A percentile compares a stretch with the other conserved stretches of the same genome.
These are phyloP conservation scores for Rauvolfia tetraphylla DNA, from an alignment of 257 asterid genomes.

Conservation along the genomic window DNA sequence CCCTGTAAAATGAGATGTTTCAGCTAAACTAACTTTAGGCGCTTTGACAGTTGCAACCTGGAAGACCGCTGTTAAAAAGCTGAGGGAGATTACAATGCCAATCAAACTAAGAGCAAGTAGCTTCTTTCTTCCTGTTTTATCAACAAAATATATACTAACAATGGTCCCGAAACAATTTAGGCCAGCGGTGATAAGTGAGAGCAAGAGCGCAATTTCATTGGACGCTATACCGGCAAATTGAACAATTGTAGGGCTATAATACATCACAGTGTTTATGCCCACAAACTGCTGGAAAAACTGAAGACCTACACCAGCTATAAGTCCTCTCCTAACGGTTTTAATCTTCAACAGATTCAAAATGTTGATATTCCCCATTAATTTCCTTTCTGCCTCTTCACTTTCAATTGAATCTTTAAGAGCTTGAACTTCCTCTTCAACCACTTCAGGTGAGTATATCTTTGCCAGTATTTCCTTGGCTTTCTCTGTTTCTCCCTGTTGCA, in stretches of 20 bases:
- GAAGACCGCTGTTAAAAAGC: slow-evolving; percentile 43
- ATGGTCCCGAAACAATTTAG: slow-evolving; percentile 65
- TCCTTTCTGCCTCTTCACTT: slow-evolving; percentile 52
- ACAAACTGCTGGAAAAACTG: slow-evolving; percentile 86
- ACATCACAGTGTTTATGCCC: slow-evolving; percentile 86
- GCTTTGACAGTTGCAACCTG: slow-evolving; percentile 46
- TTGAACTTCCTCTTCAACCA: slow-evolving; percentile 60
- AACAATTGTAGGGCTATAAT: slow-evolving; percentile 79
- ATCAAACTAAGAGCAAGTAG: slow-evolving; percentile 60
- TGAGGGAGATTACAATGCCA: slow-evolving; percentile 57
- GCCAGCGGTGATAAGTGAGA: slow-evolving; percentile 72
- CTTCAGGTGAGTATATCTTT: slow-evolving; percentile 60
- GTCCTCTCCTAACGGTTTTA: slow-evolving; percentile 60
- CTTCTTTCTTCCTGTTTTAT: slow-evolving; percentile 61
- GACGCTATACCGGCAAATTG: slow-evolving; percentile 80
- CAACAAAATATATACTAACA: slow-evolving; percentile 63
- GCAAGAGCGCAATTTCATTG: slow-evolving; percentile 62
- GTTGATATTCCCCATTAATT: slow-evolving; percentile 30
- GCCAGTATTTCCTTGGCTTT: slow-evolving; percentile 62
- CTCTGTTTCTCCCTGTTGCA: slow-evolving; percentile 43
- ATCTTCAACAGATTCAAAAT: slow-evolving; percentile 41
- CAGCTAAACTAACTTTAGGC: slow-evolving; percentile 37
- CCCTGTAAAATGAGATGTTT: slow-evolving; percentile 53
- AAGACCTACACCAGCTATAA: slow-evolving; percentile 71
- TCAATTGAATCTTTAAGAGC: slow-evolving; percentile 60